These are phyloP conservation scores for Aspergillus fructus DNA, from an alignment of 2,329 filamentous ascomycete species.

Conservation along the genomic window DNA sequence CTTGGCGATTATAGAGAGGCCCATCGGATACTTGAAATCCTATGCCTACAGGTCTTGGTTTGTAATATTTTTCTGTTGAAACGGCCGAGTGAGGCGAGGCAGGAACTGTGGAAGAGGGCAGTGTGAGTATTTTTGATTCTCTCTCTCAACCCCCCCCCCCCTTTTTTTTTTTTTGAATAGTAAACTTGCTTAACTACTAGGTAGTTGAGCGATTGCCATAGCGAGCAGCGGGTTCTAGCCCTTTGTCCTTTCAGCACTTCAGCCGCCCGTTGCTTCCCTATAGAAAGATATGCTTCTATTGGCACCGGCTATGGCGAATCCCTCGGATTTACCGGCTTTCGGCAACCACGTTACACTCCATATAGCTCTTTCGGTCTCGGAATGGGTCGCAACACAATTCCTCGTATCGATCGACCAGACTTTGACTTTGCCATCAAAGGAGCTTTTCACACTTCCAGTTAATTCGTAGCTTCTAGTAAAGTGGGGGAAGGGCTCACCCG, in stretches of 20 bases:
- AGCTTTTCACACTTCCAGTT: constrained; percentile 40
- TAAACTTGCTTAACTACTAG: no score
- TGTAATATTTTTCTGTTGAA: no score
- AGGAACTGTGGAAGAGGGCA: no score
- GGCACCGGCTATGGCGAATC: constrained; percentile 79
- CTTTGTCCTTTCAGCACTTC: constrained; percentile 7
- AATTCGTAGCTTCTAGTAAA: background rate
- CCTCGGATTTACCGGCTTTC: constrained; percentile 59
- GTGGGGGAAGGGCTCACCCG: constrained; percentile 51
- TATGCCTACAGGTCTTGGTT: no score
- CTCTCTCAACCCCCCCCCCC: no score
- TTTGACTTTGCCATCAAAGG: constrained; percentile 91
- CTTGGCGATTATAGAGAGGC: no score
- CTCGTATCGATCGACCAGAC: constrained; percentile 88
- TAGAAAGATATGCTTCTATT: constrained; percentile 78
- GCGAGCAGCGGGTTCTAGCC: background rate
- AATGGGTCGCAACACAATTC: constrained; percentile 87
- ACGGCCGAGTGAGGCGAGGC: no score
- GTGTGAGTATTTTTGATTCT: no score
- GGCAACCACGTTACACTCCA: constrained; percentile 86
- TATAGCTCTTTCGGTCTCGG: constrained; percentile 79
- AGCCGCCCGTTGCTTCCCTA: constrained; percentile 74
- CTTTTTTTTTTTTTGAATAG: no score
- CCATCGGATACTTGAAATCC: no score
- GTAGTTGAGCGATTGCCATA: no score